Conservation (phyloP, 2,329 filamentous ascomycete genomes). For the Diaporthe capsici region DNA sequence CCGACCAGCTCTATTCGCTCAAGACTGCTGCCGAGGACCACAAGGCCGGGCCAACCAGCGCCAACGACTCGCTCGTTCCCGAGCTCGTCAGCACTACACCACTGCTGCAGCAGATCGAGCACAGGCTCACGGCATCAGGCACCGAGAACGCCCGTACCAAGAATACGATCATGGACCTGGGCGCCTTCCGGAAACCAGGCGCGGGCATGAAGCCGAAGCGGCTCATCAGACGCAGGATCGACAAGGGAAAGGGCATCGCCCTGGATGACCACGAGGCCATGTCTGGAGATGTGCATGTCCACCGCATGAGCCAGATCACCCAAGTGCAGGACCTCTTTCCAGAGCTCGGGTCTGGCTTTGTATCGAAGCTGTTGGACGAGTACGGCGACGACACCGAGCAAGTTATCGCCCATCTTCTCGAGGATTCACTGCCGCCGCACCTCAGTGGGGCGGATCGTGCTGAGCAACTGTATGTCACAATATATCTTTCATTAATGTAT, state of each 20-base stretch:
- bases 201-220: constrained; percentile 65
- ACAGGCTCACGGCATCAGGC: constrained; percentile 64
- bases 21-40: constrained; percentile 79
- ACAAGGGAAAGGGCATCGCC: constrained; percentile 75
- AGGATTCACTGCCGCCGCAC: constrained; percentile 80
- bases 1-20: constrained; percentile 87
- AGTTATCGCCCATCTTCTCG: constrained; percentile 85
- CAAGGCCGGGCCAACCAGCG: constrained; percentile 66
- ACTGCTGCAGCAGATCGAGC: constrained; percentile 74
- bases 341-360: constrained; percentile 85
- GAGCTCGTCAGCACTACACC: constrained; percentile 87
- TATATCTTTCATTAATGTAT: constrained; percentile 22
- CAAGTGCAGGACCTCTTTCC: constrained; percentile 97
- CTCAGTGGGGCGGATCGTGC: constrained; percentile 74
- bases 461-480: constrained; percentile 70
- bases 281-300: constrained; percentile 74
- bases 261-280: constrained; percentile 54
- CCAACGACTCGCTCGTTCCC: constrained; percentile 81
- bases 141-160: constrained; percentile 69
- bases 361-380: constrained; percentile 83
- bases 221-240: constrained; percentile 66
- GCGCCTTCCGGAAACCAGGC: constrained; percentile 70
- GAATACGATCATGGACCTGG: constrained; percentile 73
- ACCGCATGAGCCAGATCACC: constrained; percentile 86
- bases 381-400: constrained; percentile 84